These are phyloP conservation scores for Stylosanthes scabra DNA, from an alignment of 331 rosid species.

Conservation along the genomic window DNA sequence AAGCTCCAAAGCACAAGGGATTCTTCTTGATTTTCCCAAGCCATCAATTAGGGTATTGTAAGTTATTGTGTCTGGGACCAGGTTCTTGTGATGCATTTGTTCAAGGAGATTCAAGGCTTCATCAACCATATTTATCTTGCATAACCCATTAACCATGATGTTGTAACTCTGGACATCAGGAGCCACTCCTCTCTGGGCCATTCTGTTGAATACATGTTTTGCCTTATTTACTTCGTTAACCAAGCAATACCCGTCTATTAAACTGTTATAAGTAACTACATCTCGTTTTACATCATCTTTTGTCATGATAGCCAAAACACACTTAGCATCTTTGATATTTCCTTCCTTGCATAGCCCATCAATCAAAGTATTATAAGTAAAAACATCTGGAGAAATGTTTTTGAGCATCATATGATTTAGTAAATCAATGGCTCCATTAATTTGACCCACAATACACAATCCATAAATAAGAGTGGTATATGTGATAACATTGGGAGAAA, in stretches of 20 bases:
- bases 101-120: too few relatives aligned
- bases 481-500: neutral
- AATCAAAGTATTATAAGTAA: neutral
- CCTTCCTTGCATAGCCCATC: conserved; percentile 5
- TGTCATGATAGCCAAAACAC: neutral
- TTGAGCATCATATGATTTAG: neutral
- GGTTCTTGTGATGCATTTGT: too few relatives aligned
- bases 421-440: neutral
- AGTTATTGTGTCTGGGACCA: too few relatives aligned
- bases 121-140: too few relatives aligned
- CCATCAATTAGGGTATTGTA: too few relatives aligned
- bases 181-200: too few relatives aligned
- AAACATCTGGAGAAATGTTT: neutral
- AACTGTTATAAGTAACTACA: neutral
- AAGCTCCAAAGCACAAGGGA: too few relatives aligned
- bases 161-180: too few relatives aligned
- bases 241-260: neutral
- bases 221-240: too few relatives aligned
- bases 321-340: neutral
- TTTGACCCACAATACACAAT: neutral
- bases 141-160: too few relatives aligned
- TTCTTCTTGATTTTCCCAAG: too few relatives aligned
- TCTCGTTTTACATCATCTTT: neutral
- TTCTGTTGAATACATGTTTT: too few relatives aligned
- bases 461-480: neutral